Evolutionary conservation across 2,329 filamentous ascomycete genomes (phyloP).

Genomic region (Verticillium alfalfae): DNA sequence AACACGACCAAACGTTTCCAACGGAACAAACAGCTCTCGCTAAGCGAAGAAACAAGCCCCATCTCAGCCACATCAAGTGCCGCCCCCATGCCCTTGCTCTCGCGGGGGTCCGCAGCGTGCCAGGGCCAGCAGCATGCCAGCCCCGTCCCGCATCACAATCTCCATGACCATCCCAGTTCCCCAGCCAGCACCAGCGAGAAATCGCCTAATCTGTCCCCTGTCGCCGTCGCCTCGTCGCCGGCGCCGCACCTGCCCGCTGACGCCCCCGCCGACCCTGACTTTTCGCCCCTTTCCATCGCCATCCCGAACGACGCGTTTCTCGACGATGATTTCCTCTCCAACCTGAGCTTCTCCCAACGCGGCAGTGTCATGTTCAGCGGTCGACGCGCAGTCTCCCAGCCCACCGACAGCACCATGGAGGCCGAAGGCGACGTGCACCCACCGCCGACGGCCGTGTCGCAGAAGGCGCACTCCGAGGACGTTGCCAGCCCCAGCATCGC

Average conservation of each 20-base stretch:
- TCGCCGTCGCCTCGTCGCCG: not conserved
- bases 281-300: constrained; percentile 47
- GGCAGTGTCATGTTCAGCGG: constrained; percentile 58
- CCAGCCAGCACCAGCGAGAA: not conserved
- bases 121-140: not conserved
- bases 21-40: not conserved
- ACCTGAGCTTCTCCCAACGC: constrained; percentile 56
- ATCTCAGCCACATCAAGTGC: not conserved
- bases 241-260: constrained; percentile 3
- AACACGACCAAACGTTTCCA: not conserved
- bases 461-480: not conserved
- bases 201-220: constrained; percentile 13
- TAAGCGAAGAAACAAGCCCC: not conserved
- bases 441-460: not conserved
- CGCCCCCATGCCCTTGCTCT: not conserved
- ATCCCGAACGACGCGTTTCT: constrained; percentile 53
- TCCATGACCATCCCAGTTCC: not conserved
- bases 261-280: constrained; percentile 26
- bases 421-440: not conserved
- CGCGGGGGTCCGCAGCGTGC: not conserved
- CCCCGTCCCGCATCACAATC: not conserved
- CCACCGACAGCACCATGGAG: not conserved
- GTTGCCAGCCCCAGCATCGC: not conserved
- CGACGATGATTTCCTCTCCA: constrained; percentile 52
- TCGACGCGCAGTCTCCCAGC: constrained; percentile 6